Base-by-base conservation (phyloP, 2,329 filamentous ascomycete genomes). In the Fusarium sp. region DNA sequence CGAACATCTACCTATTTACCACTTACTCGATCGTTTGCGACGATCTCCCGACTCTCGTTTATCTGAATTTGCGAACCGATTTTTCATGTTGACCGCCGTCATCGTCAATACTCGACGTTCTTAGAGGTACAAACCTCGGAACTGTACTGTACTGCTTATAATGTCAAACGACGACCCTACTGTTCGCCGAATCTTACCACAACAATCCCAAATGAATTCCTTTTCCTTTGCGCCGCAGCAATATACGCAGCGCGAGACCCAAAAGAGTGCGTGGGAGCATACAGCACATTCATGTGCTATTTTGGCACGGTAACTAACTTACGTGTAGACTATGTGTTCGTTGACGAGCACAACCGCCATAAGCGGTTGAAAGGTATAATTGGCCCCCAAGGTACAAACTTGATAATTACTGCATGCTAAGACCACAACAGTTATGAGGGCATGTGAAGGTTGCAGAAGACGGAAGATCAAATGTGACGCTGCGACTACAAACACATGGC, bases 401-500 rank as follows among this genome's bases (percentile, higher is more conserved):
- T 20, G 20, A 20, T 24, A 45, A 50, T 32, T 50, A 53, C 30
- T 47, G 24, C 48, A 56, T 60, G 15, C 59, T 66, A 57, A 77
- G 56, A 63, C 70, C 6, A 8, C 39, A 36, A 26, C 74, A 97
- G 96, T 98, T 59, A 98, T 98, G 95, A 92, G 96, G 86, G 96
- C 96, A 64, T 98, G 96, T 83, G 96, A 98, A 84, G 96, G 96
- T 69, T 98, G 96, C 81, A 90, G 96, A 71, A 92, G 95, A 83
- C 91, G 96, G 79, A 99, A 99, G 84, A 99, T 99, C 81, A 98
- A 98, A 83, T 99, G 96, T 84, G 96, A 98, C 85, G 95, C 96
- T 59, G 96, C 96, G 26, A 98, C 96, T 20, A 98, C 95, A 45
- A 98, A 98, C 82, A 95, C 94, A 42, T 98, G 96, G 96, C 96